Evolutionary conservation across 306 rosid genomes (phyloP).

Genomic region (Fragaria iinumae): DNA sequence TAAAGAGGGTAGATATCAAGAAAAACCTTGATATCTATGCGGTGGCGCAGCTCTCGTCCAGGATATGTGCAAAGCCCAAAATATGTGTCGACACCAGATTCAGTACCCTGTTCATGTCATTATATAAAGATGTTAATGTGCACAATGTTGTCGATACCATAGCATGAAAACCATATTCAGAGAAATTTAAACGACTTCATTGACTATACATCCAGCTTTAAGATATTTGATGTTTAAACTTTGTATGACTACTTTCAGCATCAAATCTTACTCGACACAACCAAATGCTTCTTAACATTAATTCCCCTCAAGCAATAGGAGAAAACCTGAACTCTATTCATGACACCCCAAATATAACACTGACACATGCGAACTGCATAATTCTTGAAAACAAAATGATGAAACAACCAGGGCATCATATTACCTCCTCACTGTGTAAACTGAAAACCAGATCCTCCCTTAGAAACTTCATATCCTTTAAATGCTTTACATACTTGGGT

Average conservation of each 20-base stretch:
- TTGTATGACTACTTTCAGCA: neutral
- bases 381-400: slow-evolving; percentile 9
- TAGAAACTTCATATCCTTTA: slow-evolving; percentile 77
- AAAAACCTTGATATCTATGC: slow-evolving; percentile 84
- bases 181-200: neutral
- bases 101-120: slow-evolving; percentile 59
- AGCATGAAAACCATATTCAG: neutral
- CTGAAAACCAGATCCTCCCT: slow-evolving; percentile 90
- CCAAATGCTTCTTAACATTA: slow-evolving; percentile 7
- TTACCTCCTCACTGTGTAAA: slow-evolving; percentile 88
- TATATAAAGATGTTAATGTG: slow-evolving; percentile 17
- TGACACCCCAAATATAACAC: neutral
- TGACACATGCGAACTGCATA: neutral
- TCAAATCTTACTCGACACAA: neutral
- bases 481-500: slow-evolving; percentile 57
- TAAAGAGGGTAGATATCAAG: neutral
- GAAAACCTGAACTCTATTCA: slow-evolving; percentile 3
- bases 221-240: neutral
- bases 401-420: slow-evolving; percentile 17
- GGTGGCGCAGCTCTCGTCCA: slow-evolving; percentile 78
- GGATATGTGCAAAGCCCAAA: slow-evolving; percentile 90
- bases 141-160: neutral
- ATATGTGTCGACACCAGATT: slow-evolving; percentile 88
- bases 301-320: neutral
- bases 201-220: neutral